Percentiles rank a stretch among this genome's conserved stretches.
Evolutionary conservation across 768 basidiomycete species (phyloP).

Genomic region (Kwoniella newhampshirensis): DNA sequence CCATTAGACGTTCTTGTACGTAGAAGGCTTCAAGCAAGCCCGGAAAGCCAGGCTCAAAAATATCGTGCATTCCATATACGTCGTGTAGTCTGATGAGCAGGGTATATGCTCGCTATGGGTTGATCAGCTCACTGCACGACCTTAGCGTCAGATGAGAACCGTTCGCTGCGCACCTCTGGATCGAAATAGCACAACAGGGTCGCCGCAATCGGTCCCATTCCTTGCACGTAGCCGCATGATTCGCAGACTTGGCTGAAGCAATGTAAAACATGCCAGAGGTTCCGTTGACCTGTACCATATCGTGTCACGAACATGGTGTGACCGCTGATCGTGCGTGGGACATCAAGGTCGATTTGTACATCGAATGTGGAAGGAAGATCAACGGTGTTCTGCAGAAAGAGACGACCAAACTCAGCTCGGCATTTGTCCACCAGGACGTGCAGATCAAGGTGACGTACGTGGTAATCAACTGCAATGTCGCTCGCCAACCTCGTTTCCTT

Average conservation of each 20-base stretch:
- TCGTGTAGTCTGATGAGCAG: slow-evolving; percentile 85
- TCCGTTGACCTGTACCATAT: slow-evolving; percentile 93
- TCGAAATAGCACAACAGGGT: slow-evolving; percentile 91
- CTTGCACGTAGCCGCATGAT: slow-evolving; percentile 93
- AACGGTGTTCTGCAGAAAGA: slow-evolving; percentile 59
- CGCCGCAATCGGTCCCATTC: slow-evolving; percentile 96
- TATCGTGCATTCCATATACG: slow-evolving; percentile 76
- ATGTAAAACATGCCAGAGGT: slow-evolving; percentile 91
- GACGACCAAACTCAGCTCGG: not conserved
- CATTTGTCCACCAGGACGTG: not conserved
- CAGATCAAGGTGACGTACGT: slow-evolving; percentile 28
- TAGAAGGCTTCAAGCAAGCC: slow-evolving; percentile 95
- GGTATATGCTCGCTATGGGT: slow-evolving; percentile 66
- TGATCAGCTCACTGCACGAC: too few species aligned
- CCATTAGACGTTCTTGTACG: slow-evolving; percentile 84
- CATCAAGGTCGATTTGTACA: slow-evolving; percentile 96
- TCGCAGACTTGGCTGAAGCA: slow-evolving; percentile 81
- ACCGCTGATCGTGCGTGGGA: slow-evolving; percentile 91
- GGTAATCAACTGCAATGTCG: slow-evolving; percentile 53
- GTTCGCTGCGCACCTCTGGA: slow-evolving; percentile 62
- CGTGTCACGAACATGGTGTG: slow-evolving; percentile 92
- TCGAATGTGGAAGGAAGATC: slow-evolving; percentile 85
- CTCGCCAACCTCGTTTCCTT: slow-evolving; percentile 46
- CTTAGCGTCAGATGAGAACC: not conserved
- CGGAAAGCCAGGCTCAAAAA: slow-evolving; percentile 92